These are phyloP conservation scores for Senna siamea DNA, from an alignment of 306 rosid genomes.

Conservation along the genomic window DNA sequence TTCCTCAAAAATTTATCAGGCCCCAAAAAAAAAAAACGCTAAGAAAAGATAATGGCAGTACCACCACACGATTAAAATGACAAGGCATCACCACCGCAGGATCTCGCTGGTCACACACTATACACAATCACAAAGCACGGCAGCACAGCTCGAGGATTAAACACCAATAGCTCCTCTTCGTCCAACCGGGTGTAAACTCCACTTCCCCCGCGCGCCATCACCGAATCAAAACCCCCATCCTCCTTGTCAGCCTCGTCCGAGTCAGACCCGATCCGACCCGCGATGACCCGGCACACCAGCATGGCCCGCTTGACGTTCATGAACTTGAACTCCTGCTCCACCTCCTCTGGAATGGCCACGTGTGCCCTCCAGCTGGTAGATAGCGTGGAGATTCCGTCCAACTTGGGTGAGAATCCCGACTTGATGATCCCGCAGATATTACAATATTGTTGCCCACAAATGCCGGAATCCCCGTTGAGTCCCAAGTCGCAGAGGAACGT, in stretches of 20 bases:
- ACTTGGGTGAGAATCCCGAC: constrained; percentile 84
- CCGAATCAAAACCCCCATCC: constrained; percentile 75
- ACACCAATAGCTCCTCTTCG: constrained; percentile 88
- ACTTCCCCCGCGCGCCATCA: constrained; percentile 61
- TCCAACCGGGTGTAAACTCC: constrained; percentile 67
- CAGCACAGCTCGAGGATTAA: constrained; percentile 94
- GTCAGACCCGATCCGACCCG: constrained; percentile 85
- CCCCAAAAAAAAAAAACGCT: neutral
- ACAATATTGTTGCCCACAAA: constrained; percentile 81
- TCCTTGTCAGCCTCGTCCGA: constrained; percentile 63
- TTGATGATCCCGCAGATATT: constrained; percentile 80
- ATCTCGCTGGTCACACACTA: constrained; percentile 63
- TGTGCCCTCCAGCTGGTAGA: constrained; percentile 88
- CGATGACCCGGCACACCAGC: constrained; percentile 85
- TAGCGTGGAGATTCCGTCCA: constrained; percentile 92
- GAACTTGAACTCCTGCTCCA: constrained; percentile 80
- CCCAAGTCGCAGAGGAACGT: constrained; percentile 87
- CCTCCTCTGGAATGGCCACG: constrained; percentile 79
- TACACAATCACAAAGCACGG: constrained; percentile 98
- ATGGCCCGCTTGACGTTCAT: constrained; percentile 93
- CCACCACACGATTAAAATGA: constrained; percentile 32
- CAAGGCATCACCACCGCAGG: neutral
- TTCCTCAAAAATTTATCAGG: neutral
- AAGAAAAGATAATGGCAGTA: neutral
- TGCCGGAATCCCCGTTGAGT: constrained; percentile 61